Evolutionary conservation across 441 rosid genomes (phyloP).

Genomic region (Brassica hybrid): DNA sequence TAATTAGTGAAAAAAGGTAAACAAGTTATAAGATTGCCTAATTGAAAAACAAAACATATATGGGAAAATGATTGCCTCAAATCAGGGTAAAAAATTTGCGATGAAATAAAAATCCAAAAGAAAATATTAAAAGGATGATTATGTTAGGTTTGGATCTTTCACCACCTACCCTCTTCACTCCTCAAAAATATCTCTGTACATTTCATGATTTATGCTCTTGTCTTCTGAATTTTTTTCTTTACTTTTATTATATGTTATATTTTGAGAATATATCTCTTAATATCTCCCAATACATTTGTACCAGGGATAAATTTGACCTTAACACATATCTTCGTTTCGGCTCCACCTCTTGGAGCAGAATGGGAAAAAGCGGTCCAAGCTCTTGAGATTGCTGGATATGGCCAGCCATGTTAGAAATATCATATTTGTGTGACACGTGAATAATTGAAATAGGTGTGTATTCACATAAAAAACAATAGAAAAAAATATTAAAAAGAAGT

Average conservation of each 20-base stretch:
- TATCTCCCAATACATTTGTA: conserved; percentile 1
- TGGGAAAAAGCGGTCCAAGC: background rate
- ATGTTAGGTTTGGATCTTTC: conserved; percentile 41
- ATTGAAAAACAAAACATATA: background rate
- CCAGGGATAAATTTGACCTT: background rate
- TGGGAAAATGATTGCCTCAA: conserved; percentile 8
- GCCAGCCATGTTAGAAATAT: background rate
- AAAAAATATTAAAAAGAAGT: background rate
- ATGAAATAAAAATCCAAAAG: background rate
- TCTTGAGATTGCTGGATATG: background rate
- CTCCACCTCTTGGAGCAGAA: background rate
- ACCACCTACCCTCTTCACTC: conserved; percentile 34
- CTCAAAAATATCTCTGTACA: conserved; percentile 27
- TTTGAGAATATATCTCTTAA: background rate
- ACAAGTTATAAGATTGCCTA: background rate
- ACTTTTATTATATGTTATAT: background rate
- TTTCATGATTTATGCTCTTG: conserved; percentile 30
- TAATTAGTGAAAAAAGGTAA: background rate
- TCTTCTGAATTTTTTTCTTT: conserved; percentile 18
- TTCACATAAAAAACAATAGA: background rate
- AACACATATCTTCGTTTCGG: background rate
- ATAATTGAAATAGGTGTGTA: background rate
- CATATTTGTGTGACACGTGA: background rate
- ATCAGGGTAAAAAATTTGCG: conserved; percentile 20
- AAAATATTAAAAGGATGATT: conserved; percentile 33